These are phyloP conservation scores for Saccharomyces paradoxus DNA, from an alignment of 805 yeast genomes.

Conservation along the genomic window DNA sequence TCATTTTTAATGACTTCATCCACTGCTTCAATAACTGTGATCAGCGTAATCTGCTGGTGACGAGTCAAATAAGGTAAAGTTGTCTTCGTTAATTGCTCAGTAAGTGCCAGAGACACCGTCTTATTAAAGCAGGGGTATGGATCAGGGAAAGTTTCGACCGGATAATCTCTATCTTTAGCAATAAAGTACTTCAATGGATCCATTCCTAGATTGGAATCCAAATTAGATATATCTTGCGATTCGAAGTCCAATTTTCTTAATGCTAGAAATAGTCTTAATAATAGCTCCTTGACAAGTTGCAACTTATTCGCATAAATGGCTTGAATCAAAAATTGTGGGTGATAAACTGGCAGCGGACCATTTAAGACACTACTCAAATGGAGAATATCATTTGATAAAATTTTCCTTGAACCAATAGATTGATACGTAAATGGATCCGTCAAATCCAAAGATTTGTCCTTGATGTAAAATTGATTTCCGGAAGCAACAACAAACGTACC, in stretches of 20 bases:
- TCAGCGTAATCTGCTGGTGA: constrained; percentile 82
- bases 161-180: constrained; percentile 19
- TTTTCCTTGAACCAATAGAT: constrained; percentile 52
- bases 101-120: constrained; percentile 40
- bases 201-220: constrained; percentile 29
- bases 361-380: constrained; percentile 70
- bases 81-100: constrained; percentile 51
- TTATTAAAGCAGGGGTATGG: constrained; percentile 36
- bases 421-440: constrained; percentile 43
- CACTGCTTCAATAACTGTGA: constrained; percentile 59
- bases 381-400: constrained; percentile 47
- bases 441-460: constrained; percentile 59
- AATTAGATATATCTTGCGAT: constrained; percentile 25
- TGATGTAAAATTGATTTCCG: constrained; percentile 82
- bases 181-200: constrained; percentile 22
- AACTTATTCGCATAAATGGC: constrained; percentile 55
- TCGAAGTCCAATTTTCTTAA: constrained; percentile 48
- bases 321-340: constrained; percentile 82
- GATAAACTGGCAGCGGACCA: constrained; percentile 85
- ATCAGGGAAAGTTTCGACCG: constrained; percentile 28
- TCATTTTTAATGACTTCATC: constrained; percentile 42
- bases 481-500: constrained; percentile 77
- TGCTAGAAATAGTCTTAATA: constrained; percentile 44
- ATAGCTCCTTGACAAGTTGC: constrained; percentile 45
- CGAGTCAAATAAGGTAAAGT: constrained; percentile 77